Base-by-base conservation (phyloP, 2,329 filamentous ascomycete genomes). In the Sporothrix sp. region DNA sequence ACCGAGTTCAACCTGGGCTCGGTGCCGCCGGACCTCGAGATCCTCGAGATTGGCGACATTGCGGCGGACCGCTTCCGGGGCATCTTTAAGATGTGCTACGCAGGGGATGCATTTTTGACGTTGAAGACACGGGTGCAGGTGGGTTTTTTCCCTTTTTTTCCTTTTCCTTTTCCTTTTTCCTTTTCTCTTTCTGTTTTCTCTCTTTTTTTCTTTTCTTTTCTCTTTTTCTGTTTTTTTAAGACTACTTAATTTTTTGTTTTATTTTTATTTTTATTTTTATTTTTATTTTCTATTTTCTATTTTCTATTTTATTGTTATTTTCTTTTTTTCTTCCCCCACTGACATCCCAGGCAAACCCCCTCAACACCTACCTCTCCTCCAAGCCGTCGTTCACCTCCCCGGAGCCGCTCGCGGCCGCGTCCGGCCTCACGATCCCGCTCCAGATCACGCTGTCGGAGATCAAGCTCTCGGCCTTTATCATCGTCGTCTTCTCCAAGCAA, bases 1-100 rank as follows among this genome's bases (percentile, higher is more conserved):
- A 95, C 88, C 68, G 93, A 98, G 71, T 79, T 98, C 67, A 98
- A 98, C 69, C 78, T 98, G 56, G 93, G 93, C 64, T 90, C 87
- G 54, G 87, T 94, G 45, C 91, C 93, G 42, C 93, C 93, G 10
- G 88, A 97, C 64, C 72, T 98, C 61, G 93, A 98, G 70, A 97
- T 98, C 57, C 71, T 98, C 58, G 93, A 98, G 73, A 95, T 98
- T 67, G 93, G 93, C 52, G 93, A 98, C 68, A 74, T 98, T 65
- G 93, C 93, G 48, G 93, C 97, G 70, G 93, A 98, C 72, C 78
- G 91, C 48, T 98, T 98, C 67, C 80, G 93, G 53, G 93, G 93
- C 64, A 97, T 98, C 60, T 98, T 98, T 76, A 97, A 97, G 69
- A 97, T 98, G 91, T 91, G 85, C 66, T 98, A 98, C 66, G 82